Percentiles rank a stretch among this genome's conserved stretches.
phyloP scores from a whole-genome alignment of 805 yeast genomes.

The Starmerella stigmatis region DNA sequence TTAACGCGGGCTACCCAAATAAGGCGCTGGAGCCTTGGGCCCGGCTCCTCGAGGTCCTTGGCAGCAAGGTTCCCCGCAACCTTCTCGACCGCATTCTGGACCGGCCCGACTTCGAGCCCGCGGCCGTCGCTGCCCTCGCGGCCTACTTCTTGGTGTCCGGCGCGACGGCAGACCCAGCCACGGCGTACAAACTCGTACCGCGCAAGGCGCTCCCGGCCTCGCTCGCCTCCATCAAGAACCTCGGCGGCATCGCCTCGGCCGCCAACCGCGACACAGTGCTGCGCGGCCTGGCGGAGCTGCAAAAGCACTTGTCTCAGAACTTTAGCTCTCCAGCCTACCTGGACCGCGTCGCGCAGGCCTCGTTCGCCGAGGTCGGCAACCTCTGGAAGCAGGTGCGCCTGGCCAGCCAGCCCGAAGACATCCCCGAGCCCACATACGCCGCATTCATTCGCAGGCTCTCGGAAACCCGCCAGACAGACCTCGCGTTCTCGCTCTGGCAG shows the following conservation, averaged over 20 bases:
- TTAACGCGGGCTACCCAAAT: conserved; percentile 23
- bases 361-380: conserved; percentile 23
- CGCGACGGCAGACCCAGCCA: conserved; percentile 22
- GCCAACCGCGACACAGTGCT: conserved; percentile 15
- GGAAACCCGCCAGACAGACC: conserved; percentile 24
- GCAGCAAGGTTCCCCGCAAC: conserved; percentile 4
- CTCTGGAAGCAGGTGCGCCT: conserved; percentile 27
- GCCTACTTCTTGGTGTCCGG: conserved; percentile 27
- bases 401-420: conserved; percentile 15
- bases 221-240: conserved; percentile 5
- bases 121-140: conserved; percentile 29
- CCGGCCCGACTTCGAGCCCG: conserved; percentile 23
- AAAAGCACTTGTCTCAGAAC: conserved; percentile 19
- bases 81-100: conserved; percentile 17
- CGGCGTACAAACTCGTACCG: conserved; percentile 28
- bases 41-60: conserved; percentile 27
- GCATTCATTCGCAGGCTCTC: conserved; percentile 28
- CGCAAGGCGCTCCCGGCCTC: conserved; percentile 24
- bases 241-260: conserved; percentile 12
- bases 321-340: conserved; percentile 22
- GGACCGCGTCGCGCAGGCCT: conserved; percentile 19
- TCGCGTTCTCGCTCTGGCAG: conserved; percentile 40
- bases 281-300: conserved; percentile 18
- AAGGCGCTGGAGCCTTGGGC: conserved; percentile 30
- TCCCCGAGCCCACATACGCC: conserved; percentile 27